Conservation (phyloP, 768 basidiomycete species). For the Epithele typhae region DNA sequence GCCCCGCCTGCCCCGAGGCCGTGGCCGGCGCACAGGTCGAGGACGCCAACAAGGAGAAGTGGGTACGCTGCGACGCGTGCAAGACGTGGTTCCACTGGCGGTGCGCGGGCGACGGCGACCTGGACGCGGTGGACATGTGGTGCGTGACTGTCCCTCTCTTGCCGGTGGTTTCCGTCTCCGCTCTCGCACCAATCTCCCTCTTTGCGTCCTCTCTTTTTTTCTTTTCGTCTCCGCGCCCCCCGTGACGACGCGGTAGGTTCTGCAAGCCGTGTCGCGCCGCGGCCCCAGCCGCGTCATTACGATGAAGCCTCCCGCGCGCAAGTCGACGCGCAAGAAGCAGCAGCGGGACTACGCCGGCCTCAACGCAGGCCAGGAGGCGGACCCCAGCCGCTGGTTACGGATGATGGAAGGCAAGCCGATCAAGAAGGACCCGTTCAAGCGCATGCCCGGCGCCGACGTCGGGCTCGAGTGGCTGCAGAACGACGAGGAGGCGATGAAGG, state of each 20-base stretch:
- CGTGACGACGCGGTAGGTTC: slow-evolving; percentile 46
- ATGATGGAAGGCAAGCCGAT: slow-evolving; percentile 67
- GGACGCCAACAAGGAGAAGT: slow-evolving; percentile 59
- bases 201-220: not conserved
- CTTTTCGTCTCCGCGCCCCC: not conserved
- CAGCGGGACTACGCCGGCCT: slow-evolving; percentile 79
- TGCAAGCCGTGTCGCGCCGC: slow-evolving; percentile 58
- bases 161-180: no score
- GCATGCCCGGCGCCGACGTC: slow-evolving; percentile 66
- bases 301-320: slow-evolving; percentile 72
- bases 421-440: slow-evolving; percentile 56
- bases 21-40: slow-evolving; percentile 27
- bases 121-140: slow-evolving; percentile 77
- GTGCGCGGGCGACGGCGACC: slow-evolving; percentile 66
- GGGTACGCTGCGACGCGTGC: slow-evolving; percentile 82
- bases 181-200: no score
- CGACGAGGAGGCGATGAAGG: slow-evolving; percentile 69
- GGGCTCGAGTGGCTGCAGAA: slow-evolving; percentile 69
- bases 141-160: slow-evolving; percentile 31
- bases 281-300: slow-evolving; percentile 65
- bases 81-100: slow-evolving; percentile 84
- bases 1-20: slow-evolving; percentile 48
- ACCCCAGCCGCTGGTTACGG: slow-evolving; percentile 62
- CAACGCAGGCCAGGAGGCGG: slow-evolving; percentile 58
- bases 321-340: slow-evolving; percentile 71